A percentile compares a stretch with the other conserved stretches of the same genome.
These are phyloP conservation scores for Plasmodium malariae DNA, from an alignment of 169 alveolate species.

Conservation along the genomic window DNA sequence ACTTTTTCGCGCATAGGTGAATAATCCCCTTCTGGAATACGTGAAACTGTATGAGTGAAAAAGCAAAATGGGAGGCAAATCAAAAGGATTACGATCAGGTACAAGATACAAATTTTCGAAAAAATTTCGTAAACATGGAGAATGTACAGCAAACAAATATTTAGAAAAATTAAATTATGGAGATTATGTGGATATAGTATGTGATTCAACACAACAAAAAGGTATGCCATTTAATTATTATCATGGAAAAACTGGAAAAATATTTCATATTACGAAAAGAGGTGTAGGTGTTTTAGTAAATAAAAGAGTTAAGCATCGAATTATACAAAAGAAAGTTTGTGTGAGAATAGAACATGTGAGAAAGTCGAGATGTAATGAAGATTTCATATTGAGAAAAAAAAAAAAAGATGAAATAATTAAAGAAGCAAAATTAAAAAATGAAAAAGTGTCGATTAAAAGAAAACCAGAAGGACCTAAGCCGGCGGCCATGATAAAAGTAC, in stretches of 20 bases:
- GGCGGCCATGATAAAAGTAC: constrained; percentile 85
- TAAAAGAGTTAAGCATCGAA: constrained; percentile 97
- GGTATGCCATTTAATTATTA: constrained; percentile 99
- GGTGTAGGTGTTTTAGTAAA: constrained; percentile 98
- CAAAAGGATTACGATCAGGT: constrained; percentile 98
- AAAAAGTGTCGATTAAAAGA: constrained; percentile 81
- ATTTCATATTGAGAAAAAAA: constrained; percentile 95
- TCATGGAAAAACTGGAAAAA: constrained; percentile 99
- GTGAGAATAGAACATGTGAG: constrained; percentile 98
- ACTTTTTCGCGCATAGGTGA: no score
- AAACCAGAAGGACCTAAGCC: constrained; percentile 83
- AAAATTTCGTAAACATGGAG: constrained; percentile 97
- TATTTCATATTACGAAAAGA: constrained; percentile 96
- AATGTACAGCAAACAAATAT: constrained; percentile 94
- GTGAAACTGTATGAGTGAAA: background rate
- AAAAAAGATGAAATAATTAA: constrained; percentile 92
- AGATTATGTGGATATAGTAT: constrained; percentile 97
- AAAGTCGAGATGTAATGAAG: constrained; percentile 97
- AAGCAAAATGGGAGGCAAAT: constrained; percentile 81
- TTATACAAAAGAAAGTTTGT: constrained; percentile 96
- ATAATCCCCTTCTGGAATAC: no score
- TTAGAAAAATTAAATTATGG: constrained; percentile 95
- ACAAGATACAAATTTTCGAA: constrained; percentile 98
- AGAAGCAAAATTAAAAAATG: constrained; percentile 94
- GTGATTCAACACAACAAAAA: constrained; percentile 97